Evolutionary conservation across 83 land plant genomes (phyloP), one percentile per base, ranked within the genome.

Genomic region (Diphasiastrum complanatum): DNA sequence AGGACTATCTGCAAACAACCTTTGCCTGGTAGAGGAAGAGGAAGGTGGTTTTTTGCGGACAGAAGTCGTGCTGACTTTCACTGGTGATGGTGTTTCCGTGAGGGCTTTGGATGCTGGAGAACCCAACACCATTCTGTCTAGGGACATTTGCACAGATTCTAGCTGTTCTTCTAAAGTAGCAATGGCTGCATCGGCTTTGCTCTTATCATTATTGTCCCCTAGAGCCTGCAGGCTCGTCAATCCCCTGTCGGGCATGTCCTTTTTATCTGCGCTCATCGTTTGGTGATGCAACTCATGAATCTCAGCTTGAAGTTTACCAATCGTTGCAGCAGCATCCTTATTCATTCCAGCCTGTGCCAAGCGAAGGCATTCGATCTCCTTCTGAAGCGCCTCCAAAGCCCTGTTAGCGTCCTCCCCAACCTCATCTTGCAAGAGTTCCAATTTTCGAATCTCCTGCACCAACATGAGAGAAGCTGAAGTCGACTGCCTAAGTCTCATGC

Each of bases 371-470:
- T 87, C 81, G 22, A 95, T 89, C 75, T 89, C 99, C 72, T 95
- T 95, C 59, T 89, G 99, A 5, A 95, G 77, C 49, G 93, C 87
- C 73, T 86, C 97, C 1, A 95, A 56, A 2, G 97, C 99, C 70
- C 83, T 63, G 41, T 78, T 79, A 1, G 93, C 93, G 75, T 95
- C 99, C 57, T 86, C 89, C 10, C 97, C 99, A 32, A 95, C 82
- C 75, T 95, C 93, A 70, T 86, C 85, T 61, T 89, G 97, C 50
- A 89, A 67, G 23, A 89, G 80, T 63, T 95, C 97, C 38, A 89
- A 86, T 67, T 95, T 95, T 1, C 93, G 82, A 16, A 95, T 95
- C 69, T 95, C 97, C 55, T 89, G 79, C 47, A 95, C 86, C 11
- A 95, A 80, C 52, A 84, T 74, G 37, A 82, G 71, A 5, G 98